Conservation (phyloP, 495 filamentous ascomycete species). For the Thermochaetoides thermophila region DNA sequence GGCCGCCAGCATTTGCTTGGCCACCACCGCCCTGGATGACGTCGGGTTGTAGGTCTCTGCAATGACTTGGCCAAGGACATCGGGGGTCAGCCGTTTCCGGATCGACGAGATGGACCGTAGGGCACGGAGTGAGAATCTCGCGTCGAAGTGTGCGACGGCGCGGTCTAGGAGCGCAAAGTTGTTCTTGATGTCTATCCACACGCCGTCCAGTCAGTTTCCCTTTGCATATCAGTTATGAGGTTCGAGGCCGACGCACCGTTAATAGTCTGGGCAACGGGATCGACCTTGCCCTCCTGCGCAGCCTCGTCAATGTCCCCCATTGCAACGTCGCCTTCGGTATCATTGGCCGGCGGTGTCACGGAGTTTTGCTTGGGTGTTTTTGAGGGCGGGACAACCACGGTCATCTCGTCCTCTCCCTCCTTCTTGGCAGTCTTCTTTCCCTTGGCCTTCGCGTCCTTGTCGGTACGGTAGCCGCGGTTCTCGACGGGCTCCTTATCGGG, state of each 20-base stretch:
- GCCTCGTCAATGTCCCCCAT: conserved; percentile 54
- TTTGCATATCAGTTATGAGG: background rate
- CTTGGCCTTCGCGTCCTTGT: conserved; percentile 52
- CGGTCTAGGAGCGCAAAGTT: conserved; percentile 85
- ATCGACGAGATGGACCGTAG: conserved; percentile 89
- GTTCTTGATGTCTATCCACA: conserved; percentile 65
- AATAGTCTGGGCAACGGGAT: conserved; percentile 47
- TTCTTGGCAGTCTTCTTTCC: conserved; percentile 47
- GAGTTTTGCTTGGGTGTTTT: conserved; percentile 52
- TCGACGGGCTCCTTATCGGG: conserved; percentile 58
- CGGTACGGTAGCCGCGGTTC: conserved; percentile 60
- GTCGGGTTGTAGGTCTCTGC: conserved; percentile 56
- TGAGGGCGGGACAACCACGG: conserved; percentile 67
- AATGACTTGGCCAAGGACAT: conserved; percentile 67
- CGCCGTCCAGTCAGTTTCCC: conserved; percentile 7
- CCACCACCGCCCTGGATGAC: conserved; percentile 41
- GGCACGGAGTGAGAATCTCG: conserved; percentile 84
- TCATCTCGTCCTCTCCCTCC: conserved; percentile 62
- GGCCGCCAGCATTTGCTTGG: conserved; percentile 52
- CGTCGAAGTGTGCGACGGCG: conserved; percentile 85
- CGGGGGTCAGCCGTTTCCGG: conserved; percentile 74
- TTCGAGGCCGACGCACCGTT: conserved; percentile 25
- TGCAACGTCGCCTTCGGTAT: conserved; percentile 56
- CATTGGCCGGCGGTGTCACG: conserved; percentile 39
- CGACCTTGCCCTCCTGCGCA: conserved; percentile 45